Evolutionary conservation across 2,329 filamentous ascomycete genomes (phyloP), one percentile per base, ranked within the genome.

Genomic region (Nothomitra cinnamomea): DNA sequence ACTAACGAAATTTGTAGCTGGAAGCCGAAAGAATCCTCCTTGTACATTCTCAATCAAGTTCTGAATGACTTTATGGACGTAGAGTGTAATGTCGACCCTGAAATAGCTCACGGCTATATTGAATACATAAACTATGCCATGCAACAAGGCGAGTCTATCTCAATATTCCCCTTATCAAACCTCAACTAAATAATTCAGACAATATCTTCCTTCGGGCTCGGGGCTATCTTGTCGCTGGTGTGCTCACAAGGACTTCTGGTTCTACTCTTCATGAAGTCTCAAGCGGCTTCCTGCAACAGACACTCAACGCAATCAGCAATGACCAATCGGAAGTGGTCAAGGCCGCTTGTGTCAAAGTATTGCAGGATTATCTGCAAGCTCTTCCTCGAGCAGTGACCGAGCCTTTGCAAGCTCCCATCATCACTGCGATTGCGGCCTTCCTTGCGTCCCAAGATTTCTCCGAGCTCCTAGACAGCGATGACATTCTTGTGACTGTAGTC

Each of bases 251-350:
- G 56, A 81, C 82, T 28, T 81, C 79, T 15, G 79, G 74, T 25
- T 70, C 76, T 53, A 69, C 70, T 8, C 72, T 80, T 48, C 68
- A 68, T 54, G 64, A 66, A 28, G 64, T 79, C 1, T 81, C 83
- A 5, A 72, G 75, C 13, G 75, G 72, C 5, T 75, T 90, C 55
- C 73, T 89, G 59, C 80, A 88, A 60, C 78, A 76, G 35, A 83
- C 85, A 1, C 76, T 96, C 52, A 78, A 83, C 51, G 82, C 83
- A 6, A 85, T 95, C 58, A 80, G 79, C 8, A 72, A 73, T 36
- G 89, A 95, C 58, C 72, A 80, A 19, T 85, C 86, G 0, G 89
- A 95, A 65, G 80, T 96, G 36, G 90, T 96, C 43, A 87, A 92
- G 65, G 89, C 95, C 17, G 82, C 90, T 19, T 94, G 87, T 62